phyloP scores from a whole-genome alignment of 164 flowering plant genomes.

The Magnolia kwangsiensis region DNA sequence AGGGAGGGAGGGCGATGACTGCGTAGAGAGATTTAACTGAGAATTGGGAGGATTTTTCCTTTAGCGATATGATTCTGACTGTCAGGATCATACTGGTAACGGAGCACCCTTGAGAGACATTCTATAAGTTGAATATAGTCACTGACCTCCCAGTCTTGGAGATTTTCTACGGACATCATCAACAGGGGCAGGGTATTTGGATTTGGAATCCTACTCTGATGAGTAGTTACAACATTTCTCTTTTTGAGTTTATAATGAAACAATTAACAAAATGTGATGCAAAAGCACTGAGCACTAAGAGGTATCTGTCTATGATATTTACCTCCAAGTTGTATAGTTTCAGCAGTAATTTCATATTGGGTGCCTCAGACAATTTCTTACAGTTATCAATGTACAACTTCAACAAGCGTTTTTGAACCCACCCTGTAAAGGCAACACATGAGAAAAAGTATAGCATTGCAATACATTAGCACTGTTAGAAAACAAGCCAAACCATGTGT shows the following conservation, averaged over 20 bases:
- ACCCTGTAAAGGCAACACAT: slow-evolving; percentile 41
- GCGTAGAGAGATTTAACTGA: too few relatives aligned
- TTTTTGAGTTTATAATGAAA: not conserved
- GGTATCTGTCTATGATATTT: slow-evolving; percentile 1
- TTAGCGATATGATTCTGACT: too few relatives aligned
- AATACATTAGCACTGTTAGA: not conserved
- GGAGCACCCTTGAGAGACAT: too few relatives aligned
- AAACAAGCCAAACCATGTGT: not conserved
- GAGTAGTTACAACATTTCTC: not conserved
- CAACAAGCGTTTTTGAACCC: slow-evolving; percentile 85
- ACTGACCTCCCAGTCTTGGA: too few relatives aligned
- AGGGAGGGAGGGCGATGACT: too few relatives aligned
- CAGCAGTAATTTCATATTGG: slow-evolving; percentile 70
- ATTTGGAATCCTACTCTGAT: not conserved
- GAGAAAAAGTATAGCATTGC: too few relatives aligned
- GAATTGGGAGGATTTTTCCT: too few relatives aligned
- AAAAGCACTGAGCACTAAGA: not conserved
- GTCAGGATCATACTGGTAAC: too few relatives aligned
- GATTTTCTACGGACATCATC: not conserved
- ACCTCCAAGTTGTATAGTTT: slow-evolving; percentile 86
- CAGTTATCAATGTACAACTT: slow-evolving; percentile 77
- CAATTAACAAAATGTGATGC: not conserved
- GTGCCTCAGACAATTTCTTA: slow-evolving; percentile 58
- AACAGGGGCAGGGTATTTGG: not conserved
- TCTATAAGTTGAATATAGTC: too few relatives aligned